phyloP scores from a whole-genome alignment of 768 basidiomycete genomes.

The Epithele typhae region DNA sequence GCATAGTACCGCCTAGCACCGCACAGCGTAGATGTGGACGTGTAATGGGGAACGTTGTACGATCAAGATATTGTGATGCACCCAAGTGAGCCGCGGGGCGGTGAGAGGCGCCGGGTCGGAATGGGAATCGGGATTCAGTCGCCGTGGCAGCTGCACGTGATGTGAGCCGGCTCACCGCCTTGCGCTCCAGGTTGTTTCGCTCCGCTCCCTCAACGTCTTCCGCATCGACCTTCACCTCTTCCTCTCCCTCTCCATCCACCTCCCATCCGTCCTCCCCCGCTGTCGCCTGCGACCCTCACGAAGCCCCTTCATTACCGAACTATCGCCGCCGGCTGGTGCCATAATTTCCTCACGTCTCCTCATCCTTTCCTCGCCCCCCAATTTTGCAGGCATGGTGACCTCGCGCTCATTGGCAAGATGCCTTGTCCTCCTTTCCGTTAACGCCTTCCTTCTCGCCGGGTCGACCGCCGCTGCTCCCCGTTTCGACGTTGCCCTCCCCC shows the following conservation, averaged over 20 bases:
- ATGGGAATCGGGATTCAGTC: conserved; percentile 7
- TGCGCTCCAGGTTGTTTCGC: conserved; percentile 1
- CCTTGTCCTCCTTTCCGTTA: conserved; percentile 27
- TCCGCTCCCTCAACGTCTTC: conserved; percentile 8
- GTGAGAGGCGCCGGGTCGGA: conserved; percentile 6
- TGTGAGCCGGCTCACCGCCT: conserved; percentile 18
- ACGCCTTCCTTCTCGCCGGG: conserved; percentile 23
- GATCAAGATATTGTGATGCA: conserved; percentile 12
- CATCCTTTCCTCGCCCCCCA: conserved; percentile 2
- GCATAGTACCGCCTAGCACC: too few species aligned
- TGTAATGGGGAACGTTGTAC: too few species aligned
- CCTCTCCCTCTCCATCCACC: conserved; percentile 8
- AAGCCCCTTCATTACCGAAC: conserved; percentile 11
- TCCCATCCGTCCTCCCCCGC: conserved; percentile 8
- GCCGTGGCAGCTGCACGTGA: conserved; percentile 17
- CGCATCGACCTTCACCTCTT: conserved; percentile 3
- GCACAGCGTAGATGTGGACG: not conserved
- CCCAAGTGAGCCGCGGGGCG: not conserved
- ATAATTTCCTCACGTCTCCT: conserved; percentile 9
- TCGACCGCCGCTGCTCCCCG: conserved; percentile 21
- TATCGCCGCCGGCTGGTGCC: conserved; percentile 17
- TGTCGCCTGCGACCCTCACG: conserved; percentile 11
- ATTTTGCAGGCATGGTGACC: conserved; percentile 16
- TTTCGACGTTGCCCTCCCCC: conserved; percentile 3
- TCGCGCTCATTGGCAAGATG: conserved; percentile 19